Evolutionary conservation across 768 basidiomycete species (phyloP).

Genomic region (Lyophyllum semitale): DNA sequence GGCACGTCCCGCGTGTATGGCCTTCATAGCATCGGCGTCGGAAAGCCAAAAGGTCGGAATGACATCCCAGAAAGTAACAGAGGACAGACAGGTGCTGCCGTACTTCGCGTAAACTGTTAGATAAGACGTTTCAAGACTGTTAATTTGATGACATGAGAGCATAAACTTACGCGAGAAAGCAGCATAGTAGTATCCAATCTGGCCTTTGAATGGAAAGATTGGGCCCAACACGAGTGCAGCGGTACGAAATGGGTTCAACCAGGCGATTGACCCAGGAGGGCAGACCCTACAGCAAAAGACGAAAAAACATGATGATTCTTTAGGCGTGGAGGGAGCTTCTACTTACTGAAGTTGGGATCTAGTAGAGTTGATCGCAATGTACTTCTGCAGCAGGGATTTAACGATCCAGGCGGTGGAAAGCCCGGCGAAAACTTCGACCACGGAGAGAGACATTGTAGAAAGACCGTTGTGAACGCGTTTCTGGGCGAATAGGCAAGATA

Average conservation of each 20-base stretch:
- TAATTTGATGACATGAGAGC: neutral
- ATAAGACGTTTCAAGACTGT: neutral
- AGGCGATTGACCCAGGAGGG: conserved; percentile 18
- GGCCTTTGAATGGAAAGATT: conserved; percentile 34
- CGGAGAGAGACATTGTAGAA: conserved; percentile 9
- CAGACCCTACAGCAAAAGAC: conserved; percentile 12
- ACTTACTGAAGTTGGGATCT: conserved; percentile 12
- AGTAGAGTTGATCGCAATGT: conserved; percentile 7
- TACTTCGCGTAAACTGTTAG: conserved; percentile 37
- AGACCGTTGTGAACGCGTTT: neutral
- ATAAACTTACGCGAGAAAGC: conserved; percentile 35
- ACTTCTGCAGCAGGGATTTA: conserved; percentile 15
- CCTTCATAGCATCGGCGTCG: conserved; percentile 43
- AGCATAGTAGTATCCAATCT: conserved; percentile 32
- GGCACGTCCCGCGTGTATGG: conserved; percentile 29
- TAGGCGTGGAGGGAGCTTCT: neutral
- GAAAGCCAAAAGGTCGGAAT: conserved; percentile 41
- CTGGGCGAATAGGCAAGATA: neutral
- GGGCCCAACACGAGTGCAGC: conserved; percentile 25
- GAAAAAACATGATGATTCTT: neutral
- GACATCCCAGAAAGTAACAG: conserved; percentile 31
- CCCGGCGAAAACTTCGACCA: conserved; percentile 10
- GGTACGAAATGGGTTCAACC: conserved; percentile 33
- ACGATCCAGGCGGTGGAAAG: conserved; percentile 13
- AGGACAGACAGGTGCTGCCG: conserved; percentile 39